Evolutionary conservation across 345 rosid genomes (phyloP).

Genomic region (Salix koriyanagi): DNA sequence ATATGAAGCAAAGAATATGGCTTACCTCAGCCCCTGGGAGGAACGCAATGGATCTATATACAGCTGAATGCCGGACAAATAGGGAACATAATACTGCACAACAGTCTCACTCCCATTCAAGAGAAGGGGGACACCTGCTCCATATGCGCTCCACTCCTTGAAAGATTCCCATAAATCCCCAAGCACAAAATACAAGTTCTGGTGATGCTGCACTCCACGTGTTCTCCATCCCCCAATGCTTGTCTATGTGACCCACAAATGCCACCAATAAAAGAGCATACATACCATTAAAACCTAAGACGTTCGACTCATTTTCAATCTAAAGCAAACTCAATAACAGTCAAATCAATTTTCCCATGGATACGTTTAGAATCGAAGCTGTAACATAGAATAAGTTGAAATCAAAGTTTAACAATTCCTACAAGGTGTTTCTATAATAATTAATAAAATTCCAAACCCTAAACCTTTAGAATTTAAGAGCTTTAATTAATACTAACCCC

Average conservation of each 20-base stretch:
- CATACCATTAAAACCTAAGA: not conserved
- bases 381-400: not conserved
- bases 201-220: slow-evolving; percentile 37
- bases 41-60: slow-evolving; percentile 53
- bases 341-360: not conserved
- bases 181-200: slow-evolving; percentile 47
- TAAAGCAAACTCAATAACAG: not conserved
- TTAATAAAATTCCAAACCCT: not conserved
- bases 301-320: not conserved
- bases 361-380: not conserved
- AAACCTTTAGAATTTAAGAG: not conserved
- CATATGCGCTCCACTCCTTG: slow-evolving; percentile 89
- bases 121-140: slow-evolving; percentile 79
- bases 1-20: not conserved
- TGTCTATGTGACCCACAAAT: slow-evolving; percentile 39
- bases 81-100: slow-evolving; percentile 86
- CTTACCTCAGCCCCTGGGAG: slow-evolving; percentile 49
- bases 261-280: slow-evolving; percentile 3
- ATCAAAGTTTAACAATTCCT: too few species aligned
- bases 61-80: slow-evolving; percentile 84
- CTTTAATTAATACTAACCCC: not conserved
- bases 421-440: not conserved
- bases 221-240: slow-evolving; percentile 49
- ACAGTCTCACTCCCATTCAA: slow-evolving; percentile 70
- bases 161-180: slow-evolving; percentile 87